These are phyloP conservation scores for Colletotrichum nymphaeae DNA, from an alignment of 2,329 filamentous ascomycete genomes.

Conservation along the genomic window DNA sequence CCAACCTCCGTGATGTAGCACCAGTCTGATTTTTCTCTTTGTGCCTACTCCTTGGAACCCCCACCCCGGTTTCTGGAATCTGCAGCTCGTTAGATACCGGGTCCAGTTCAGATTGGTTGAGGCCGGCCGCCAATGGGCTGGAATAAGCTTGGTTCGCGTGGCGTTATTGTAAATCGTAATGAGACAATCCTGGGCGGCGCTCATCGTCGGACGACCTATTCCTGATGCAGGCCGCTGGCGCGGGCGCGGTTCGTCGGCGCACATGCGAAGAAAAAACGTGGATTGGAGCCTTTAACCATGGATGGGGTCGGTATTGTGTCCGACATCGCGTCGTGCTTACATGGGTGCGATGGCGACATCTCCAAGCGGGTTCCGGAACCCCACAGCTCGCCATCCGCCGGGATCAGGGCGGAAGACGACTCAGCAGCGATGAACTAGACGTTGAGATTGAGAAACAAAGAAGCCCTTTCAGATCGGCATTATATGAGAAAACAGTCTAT, in stretches of 20 bases:
- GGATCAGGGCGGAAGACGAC: background rate
- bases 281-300: background rate
- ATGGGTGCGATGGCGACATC: conserved; percentile 33
- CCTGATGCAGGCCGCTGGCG: conserved; percentile 15
- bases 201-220: background rate
- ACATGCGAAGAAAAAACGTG: conserved; percentile 11
- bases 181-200: background rate
- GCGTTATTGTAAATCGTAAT: conserved; percentile 21
- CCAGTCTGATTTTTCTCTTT: background rate
- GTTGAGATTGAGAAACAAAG: background rate
- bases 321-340: conserved; percentile 28
- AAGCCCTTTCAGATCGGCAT: background rate
- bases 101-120: conserved; percentile 3
- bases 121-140: background rate
- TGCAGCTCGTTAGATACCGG: conserved; percentile 1
- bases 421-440: background rate
- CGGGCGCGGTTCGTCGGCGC: background rate
- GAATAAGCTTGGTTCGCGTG: conserved; percentile 1
- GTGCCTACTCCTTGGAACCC: background rate
- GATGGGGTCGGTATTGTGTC: conserved; percentile 10
- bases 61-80: background rate
- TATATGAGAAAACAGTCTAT: background rate
- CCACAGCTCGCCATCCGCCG: conserved; percentile 15
- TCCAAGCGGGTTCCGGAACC: background rate
- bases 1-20: conserved; percentile 11